phyloP scores from a whole-genome alignment of 352 stramenopile genomes.

The Phytophthora palmivora region DNA sequence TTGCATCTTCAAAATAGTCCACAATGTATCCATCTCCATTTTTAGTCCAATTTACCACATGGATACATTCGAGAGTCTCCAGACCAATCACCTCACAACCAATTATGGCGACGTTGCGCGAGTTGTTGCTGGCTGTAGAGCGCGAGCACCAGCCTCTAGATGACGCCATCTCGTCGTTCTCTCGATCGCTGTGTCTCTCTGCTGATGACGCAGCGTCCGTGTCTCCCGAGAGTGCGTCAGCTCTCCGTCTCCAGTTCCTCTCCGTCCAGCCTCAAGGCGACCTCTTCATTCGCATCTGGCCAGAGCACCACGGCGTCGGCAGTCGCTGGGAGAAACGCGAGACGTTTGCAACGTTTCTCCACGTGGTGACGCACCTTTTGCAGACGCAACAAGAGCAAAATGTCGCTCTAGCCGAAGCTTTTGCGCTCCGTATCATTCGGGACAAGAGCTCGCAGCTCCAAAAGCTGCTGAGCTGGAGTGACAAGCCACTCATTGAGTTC shows the following conservation, averaged over 20 bases:
- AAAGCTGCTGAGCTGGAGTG: conserved; percentile 84
- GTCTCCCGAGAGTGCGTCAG: conserved; percentile 14
- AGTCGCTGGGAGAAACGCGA: conserved; percentile 73
- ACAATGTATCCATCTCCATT: background rate
- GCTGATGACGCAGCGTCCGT: background rate
- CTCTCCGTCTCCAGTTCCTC: conserved; percentile 47
- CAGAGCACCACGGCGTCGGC: conserved; percentile 51
- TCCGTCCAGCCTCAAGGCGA: conserved; percentile 63
- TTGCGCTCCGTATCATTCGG: conserved; percentile 73
- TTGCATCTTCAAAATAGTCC: conserved; percentile 1
- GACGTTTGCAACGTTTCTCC: conserved; percentile 74
- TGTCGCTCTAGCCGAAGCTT: conserved; percentile 50
- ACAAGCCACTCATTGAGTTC: conserved; percentile 85
- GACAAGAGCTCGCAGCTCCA: conserved; percentile 71
- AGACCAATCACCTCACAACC: background rate
- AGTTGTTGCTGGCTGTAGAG: conserved; percentile 74
- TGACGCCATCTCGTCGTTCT: conserved; percentile 51
- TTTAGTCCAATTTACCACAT: background rate
- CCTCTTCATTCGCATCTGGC: conserved; percentile 71
- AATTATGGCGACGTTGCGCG: conserved; percentile 51
- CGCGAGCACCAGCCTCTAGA: conserved; percentile 68
- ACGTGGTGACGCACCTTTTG: conserved; percentile 59
- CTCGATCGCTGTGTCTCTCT: conserved; percentile 23
- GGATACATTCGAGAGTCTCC: background rate
- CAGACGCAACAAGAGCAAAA: conserved; percentile 37